Evolutionary conservation across 2,329 filamentous ascomycete genomes (phyloP), one percentile per base, ranked within the genome.

Genomic region (Colletotrichum tropicale): DNA sequence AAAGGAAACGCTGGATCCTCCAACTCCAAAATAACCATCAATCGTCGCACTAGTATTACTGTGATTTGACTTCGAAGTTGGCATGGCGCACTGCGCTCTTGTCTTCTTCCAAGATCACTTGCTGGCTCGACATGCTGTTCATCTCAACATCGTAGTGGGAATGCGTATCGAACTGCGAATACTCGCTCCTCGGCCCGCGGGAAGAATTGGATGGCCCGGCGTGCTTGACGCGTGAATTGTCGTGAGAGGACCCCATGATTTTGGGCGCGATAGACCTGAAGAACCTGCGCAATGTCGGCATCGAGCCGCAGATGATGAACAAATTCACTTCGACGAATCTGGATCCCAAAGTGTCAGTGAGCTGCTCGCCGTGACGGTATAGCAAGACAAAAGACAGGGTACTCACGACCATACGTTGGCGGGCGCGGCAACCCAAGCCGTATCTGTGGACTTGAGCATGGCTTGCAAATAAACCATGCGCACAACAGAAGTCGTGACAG

Each of bases 241-340:
- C 66, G 8, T 36, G 21, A 9, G 67, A 52, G 6, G 60, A 70
- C 32, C 78, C 78, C 30, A 83, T 78, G 16, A 82, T 38, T 26
- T 66, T 77, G 2, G 83, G 84, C 24, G 81, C 79, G 16, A 84
- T 77, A 74, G 84, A 81, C 26, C 79, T 79, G 67, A 84, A 80
- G 78, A 85, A 85, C 48, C 81, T 82, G 28, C 83, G 82, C 10
- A 85, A 66, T 2, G 84, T 86, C 1, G 84, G 84, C 72, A 86
- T 82, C 56, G 80, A 83, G 62, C 80, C 81, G 64, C 83, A 81
- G 34, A 80, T 79, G 24, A 81, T 73, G 64, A 82, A 79, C 3
- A 81, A 74, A 66, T 81, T 82, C 8, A 79, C 79, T 73, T 83
- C 82, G 56, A 83, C 71, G 60, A 83, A 80, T 24, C 82, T 83